phyloP scores from a whole-genome alignment of 306 rosid genomes.

The Astragalus glycyphyllos region DNA sequence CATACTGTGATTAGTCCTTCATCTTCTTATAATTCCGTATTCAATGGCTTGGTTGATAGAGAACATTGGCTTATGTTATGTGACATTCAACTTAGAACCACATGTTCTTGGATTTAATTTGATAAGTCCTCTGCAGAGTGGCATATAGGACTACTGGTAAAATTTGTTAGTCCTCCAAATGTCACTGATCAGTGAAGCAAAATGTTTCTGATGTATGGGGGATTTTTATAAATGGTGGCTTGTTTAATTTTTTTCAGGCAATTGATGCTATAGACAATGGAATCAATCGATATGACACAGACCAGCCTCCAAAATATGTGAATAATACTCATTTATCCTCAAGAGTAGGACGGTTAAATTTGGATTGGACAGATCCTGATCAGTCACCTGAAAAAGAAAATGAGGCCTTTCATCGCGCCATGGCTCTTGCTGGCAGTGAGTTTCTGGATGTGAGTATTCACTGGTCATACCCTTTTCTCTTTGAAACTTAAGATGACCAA shows the following conservation, averaged over 20 bases:
- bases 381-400: slow-evolving; percentile 91
- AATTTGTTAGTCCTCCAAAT: slow-evolving; percentile 25
- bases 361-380: slow-evolving; percentile 93
- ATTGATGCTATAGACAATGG: slow-evolving; percentile 98
- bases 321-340: slow-evolving; percentile 94
- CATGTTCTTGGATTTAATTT: slow-evolving; percentile 15
- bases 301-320: slow-evolving; percentile 91
- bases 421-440: slow-evolving; percentile 88
- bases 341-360: slow-evolving; percentile 84
- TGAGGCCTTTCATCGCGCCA: slow-evolving; percentile 84
- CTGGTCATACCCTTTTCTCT: background rate
- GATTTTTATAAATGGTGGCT: background rate
- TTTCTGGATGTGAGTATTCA: slow-evolving; percentile 71
- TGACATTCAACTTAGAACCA: slow-evolving; percentile 19
- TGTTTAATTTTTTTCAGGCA: slow-evolving; percentile 63
- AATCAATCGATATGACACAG: slow-evolving; percentile 83
- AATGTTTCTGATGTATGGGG: slow-evolving; percentile 1
- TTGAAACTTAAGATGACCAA: background rate
- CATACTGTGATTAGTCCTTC: background rate
- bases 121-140: background rate
- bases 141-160: slow-evolving; percentile 14
- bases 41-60: slow-evolving; percentile 8
- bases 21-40: background rate
- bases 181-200: slow-evolving; percentile 4
- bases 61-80: slow-evolving; percentile 33